A percentile compares a stretch with the other conserved stretches of the same genome.
phyloP scores from a whole-genome alignment of 2,329 filamentous ascomycete species.

The Aureobasidium lini region DNA sequence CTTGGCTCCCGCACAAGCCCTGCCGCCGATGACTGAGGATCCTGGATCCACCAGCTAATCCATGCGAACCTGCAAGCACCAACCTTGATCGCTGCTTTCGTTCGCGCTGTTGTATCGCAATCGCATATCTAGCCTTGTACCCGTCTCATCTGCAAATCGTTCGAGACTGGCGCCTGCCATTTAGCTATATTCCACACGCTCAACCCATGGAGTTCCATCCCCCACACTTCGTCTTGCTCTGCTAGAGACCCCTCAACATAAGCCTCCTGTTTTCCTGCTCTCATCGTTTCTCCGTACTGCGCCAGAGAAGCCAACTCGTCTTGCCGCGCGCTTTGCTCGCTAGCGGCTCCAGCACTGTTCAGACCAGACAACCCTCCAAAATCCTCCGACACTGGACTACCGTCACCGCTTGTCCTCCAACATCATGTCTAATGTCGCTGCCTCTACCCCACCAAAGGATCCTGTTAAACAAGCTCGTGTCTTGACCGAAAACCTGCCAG shows the following conservation, averaged over 20 bases:
- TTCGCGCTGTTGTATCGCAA: background rate
- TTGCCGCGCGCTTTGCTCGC: constrained; percentile 10
- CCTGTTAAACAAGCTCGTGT: background rate
- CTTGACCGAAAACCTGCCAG: constrained; percentile 6
- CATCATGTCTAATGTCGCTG: constrained; percentile 12
- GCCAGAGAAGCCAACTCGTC: background rate
- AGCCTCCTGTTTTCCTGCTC: background rate
- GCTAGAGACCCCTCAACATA: background rate
- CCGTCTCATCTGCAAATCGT: background rate
- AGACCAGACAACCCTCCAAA: background rate
- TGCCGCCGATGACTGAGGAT: background rate
- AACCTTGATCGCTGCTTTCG: background rate
- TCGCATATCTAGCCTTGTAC: background rate
- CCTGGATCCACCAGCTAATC: background rate
- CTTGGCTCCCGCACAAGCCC: background rate
- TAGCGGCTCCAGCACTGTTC: constrained; percentile 1
- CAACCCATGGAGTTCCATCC: background rate
- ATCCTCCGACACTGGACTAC: background rate
- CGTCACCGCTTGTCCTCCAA: constrained; percentile 3
- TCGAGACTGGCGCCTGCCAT: background rate
- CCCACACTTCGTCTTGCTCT: background rate
- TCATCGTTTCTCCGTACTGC: background rate
- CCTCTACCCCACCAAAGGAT: background rate
- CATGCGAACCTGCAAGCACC: background rate
- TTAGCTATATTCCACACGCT: background rate